phyloP scores from a whole-genome alignment of 176 grass and related monocot genomes.

The Bonia amplexicaulis region DNA sequence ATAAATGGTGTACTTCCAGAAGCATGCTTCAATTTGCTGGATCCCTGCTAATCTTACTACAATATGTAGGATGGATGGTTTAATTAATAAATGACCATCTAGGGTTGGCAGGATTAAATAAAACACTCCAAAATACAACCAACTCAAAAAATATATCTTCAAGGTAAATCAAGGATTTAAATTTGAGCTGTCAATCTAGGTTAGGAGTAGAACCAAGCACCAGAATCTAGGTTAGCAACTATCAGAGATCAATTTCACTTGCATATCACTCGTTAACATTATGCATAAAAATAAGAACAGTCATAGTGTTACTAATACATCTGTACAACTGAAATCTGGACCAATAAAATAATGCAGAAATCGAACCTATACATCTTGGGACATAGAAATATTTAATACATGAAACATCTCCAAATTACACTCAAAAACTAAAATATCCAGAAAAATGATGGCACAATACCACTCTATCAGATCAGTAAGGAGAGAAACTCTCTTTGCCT shows the following conservation, averaged over 20 bases:
- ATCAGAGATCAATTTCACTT: neutral
- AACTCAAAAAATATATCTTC: neutral
- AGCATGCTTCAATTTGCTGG: neutral
- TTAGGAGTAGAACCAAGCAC: neutral
- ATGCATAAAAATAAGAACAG: constrained; percentile 20
- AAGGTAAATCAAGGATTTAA: neutral
- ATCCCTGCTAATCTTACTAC: neutral
- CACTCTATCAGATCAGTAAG: neutral
- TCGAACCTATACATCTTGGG: neutral
- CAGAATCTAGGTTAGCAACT: neutral
- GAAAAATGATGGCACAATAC: neutral
- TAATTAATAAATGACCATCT: neutral
- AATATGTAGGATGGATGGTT: neutral
- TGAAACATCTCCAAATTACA: neutral
- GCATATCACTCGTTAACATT: neutral
- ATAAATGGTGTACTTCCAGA: neutral
- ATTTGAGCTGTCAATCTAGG: neutral
- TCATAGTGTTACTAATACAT: neutral
- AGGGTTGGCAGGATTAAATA: neutral
- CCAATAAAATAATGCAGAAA: neutral
- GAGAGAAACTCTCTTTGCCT: neutral
- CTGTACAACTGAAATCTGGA: neutral
- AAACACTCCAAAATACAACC: neutral
- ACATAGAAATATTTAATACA: neutral
- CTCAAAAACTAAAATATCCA: neutral